phyloP scores from a whole-genome alignment of 352 stramenopile species.

The Phytophthora cryptogea region DNA sequence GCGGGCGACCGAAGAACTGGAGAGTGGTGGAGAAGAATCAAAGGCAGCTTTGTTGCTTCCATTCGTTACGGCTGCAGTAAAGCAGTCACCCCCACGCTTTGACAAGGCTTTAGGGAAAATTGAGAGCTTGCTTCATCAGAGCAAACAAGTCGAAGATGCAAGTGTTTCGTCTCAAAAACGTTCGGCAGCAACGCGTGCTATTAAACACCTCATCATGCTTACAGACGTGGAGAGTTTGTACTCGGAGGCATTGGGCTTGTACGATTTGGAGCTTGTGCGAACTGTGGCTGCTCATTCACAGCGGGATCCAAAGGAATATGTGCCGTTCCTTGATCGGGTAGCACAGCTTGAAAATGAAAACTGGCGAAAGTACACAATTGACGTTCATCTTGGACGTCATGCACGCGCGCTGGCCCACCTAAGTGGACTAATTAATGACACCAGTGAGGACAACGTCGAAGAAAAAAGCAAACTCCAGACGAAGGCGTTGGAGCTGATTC shows the following conservation, averaged over 20 bases:
- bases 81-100: conserved; percentile 65
- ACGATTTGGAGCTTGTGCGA: conserved; percentile 68
- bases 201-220: conserved; percentile 80
- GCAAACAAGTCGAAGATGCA: not conserved
- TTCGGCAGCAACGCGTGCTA: conserved; percentile 44
- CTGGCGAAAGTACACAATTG: conserved; percentile 63
- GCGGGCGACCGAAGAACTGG: conserved; percentile 36
- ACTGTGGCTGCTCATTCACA: conserved; percentile 67
- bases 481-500: conserved; percentile 47
- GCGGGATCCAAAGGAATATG: conserved; percentile 74
- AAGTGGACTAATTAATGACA: conserved; percentile 29
- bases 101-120: conserved; percentile 44
- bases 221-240: conserved; percentile 71
- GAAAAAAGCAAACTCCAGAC: conserved; percentile 25
- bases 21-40: conserved; percentile 15
- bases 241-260: conserved; percentile 66
- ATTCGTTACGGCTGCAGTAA: conserved; percentile 67
- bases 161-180: conserved; percentile 1
- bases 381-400: conserved; percentile 52
- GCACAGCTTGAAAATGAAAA: conserved; percentile 37
- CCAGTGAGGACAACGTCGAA: conserved; percentile 24
- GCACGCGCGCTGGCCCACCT: conserved; percentile 54
- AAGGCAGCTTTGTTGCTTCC: conserved; percentile 57
- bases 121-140: conserved; percentile 34
- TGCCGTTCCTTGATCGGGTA: conserved; percentile 64